Conservation (phyloP, 768 basidiomycete species). For the Lactifluus volemus region DNA sequence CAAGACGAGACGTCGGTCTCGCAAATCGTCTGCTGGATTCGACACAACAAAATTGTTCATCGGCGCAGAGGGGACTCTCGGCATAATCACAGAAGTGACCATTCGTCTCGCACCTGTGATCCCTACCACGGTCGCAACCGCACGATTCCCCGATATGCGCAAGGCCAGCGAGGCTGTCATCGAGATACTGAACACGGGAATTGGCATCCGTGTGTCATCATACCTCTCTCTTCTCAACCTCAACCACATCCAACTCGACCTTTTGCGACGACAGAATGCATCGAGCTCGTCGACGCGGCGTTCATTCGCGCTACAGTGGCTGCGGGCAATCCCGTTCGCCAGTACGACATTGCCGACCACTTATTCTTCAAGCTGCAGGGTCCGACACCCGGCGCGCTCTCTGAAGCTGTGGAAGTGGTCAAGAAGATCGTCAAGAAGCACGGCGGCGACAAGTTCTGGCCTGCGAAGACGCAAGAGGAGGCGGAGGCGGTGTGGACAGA, state of each 20-base stretch:
- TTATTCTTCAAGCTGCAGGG: constrained; percentile 89
- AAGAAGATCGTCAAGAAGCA: constrained; percentile 51
- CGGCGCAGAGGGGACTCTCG: constrained; percentile 74
- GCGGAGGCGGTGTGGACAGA: constrained; percentile 68
- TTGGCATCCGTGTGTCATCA: constrained; percentile 56
- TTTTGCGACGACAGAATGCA: constrained; percentile 47
- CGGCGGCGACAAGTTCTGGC: constrained; percentile 56
- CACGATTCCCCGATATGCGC: constrained; percentile 69
- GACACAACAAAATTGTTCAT: constrained; percentile 82
- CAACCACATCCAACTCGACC: neutral
- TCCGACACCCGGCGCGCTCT: constrained; percentile 46
- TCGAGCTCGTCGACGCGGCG: constrained; percentile 70
- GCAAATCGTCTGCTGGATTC: constrained; percentile 85
- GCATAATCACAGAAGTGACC: constrained; percentile 87
- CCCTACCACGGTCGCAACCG: constrained; percentile 76
- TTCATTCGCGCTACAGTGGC: constrained; percentile 58
- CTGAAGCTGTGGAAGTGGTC: constrained; percentile 52
- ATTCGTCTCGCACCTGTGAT: constrained; percentile 73
- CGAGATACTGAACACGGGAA: constrained; percentile 62
- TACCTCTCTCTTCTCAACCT: constrained; percentile 3
- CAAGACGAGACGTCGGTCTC: constrained; percentile 68
- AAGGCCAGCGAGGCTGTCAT: constrained; percentile 67
- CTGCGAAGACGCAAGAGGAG: constrained; percentile 56
- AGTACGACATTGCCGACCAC: constrained; percentile 36
- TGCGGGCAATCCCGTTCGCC: constrained; percentile 34